Evolutionary conservation across 345 rosid species (phyloP).

Genomic region (Acer saccharum): DNA sequence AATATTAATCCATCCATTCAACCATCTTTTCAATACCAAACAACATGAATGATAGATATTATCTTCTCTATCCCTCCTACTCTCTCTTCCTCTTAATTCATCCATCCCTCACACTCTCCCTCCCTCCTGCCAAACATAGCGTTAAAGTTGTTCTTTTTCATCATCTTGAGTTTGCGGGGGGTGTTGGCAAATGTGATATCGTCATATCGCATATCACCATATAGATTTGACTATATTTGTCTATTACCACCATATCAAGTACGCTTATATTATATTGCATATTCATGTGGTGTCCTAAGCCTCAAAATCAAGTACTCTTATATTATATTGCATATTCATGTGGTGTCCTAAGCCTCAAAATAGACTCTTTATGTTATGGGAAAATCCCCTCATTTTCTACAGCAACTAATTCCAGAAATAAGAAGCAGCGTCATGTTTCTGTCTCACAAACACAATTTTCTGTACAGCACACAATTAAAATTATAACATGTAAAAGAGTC

Average conservation of each 20-base stretch:
- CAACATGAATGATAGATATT: no score
- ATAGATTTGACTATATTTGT: neutral
- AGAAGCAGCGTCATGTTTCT: neutral
- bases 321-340: neutral
- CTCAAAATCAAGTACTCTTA: no score
- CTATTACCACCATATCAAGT: neutral
- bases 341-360: neutral
- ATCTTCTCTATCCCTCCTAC: no score
- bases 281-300: neutral
- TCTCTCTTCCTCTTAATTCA: no score
- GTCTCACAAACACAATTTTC: neutral
- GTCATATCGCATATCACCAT: neutral
- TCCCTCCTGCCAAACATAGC: no score
- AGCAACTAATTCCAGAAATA: neutral
- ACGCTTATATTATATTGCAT: neutral
- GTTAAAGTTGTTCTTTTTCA: neutral
- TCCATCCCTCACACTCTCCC: no score
- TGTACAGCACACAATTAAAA: neutral
- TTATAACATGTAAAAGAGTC: neutral
- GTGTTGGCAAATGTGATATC: neutral
- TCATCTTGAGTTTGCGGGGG: neutral
- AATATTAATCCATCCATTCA: no score
- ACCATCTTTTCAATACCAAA: no score
- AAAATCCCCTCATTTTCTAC: neutral
- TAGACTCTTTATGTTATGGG: neutral